Evolutionary conservation across 2,329 filamentous ascomycete species (phyloP), one percentile per base, ranked within the genome.

Genomic region (Xylaria sp.): DNA sequence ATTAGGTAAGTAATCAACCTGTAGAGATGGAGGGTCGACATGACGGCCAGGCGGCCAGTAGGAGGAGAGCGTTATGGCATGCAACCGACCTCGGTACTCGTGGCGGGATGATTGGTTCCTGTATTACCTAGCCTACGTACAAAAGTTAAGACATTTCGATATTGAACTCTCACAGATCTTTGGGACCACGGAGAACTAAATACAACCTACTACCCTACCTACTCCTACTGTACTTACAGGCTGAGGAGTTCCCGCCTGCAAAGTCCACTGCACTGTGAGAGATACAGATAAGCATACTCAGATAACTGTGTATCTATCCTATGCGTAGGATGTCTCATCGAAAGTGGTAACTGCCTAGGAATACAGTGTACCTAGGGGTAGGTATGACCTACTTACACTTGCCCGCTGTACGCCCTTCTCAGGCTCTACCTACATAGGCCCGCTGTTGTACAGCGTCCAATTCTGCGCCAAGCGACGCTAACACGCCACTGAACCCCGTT

Each of bases 31-130:
- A 54, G 46, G 41, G 41, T 46, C 41, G 18, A 18, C 18, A 18
- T 18, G 15, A 23, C 48, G 13, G 31, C 51, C 23, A 51, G 57
- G 44, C 65, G 54, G 10, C 65, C 65, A 67, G 68, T 67, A 46
- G 23, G 46, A 68, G 54, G 31, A 52, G 57, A 63, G 57, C 7
- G 46, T 63, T 51, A 50, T 51, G 34, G 57, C 60, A 65, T 60
- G 61, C 59, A 44, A 50, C 51, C 25, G 20, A 31, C 34, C 20
- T 64, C 37, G 46, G 44, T 13, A 52, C 69, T 70, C 73, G 73
- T 73, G 72, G 59, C 28, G 23, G 28, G 65, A 68, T 67, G 73
- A 73, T 74, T 74, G 73, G 73, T 54, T 63, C 57, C 65, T 63
- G 37, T 51, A 54, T 63, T 6, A 23, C 55, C 31, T 54, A 34